Evolutionary conservation across 352 stramenopile species (phyloP).

Genomic region (Bremia lactucae): DNA sequence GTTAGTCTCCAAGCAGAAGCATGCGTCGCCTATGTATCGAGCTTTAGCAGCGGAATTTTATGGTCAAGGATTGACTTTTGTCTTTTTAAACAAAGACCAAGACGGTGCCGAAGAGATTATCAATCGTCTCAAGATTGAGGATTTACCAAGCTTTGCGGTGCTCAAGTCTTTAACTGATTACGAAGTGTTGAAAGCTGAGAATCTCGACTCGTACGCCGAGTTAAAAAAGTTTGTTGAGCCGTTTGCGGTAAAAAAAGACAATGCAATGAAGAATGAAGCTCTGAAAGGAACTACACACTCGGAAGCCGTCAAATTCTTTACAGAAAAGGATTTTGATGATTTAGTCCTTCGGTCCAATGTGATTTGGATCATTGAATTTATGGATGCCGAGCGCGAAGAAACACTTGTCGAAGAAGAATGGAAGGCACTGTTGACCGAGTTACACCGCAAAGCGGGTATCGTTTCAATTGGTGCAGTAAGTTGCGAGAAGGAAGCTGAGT

Average conservation of each 20-base stretch:
- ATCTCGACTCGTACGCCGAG: slow-evolving; percentile 45
- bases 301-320: slow-evolving; percentile 30
- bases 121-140: slow-evolving; percentile 21
- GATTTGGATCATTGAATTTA: slow-evolving; percentile 59
- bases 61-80: slow-evolving; percentile 34
- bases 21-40: slow-evolving; percentile 45
- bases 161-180: slow-evolving; percentile 28
- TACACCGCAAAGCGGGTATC: slow-evolving; percentile 53
- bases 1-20: slow-evolving; percentile 54
- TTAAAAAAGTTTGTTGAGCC: slow-evolving; percentile 44
- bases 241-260: slow-evolving; percentile 21
- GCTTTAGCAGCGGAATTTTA: slow-evolving; percentile 51
- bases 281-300: slow-evolving; percentile 10
- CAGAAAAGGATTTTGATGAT: slow-evolving; percentile 34
- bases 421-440: slow-evolving; percentile 34
- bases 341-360: slow-evolving; percentile 38
- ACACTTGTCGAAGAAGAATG: slow-evolving; percentile 25
- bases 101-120: slow-evolving; percentile 22
- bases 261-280: slow-evolving; percentile 1
- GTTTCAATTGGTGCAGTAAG: slow-evolving; percentile 43
- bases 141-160: slow-evolving; percentile 37
- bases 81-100: slow-evolving; percentile 35
- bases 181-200: slow-evolving; percentile 21
- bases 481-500: slow-evolving; percentile 29
- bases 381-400: slow-evolving; percentile 26